These are phyloP conservation scores for Xanthoceras sorbifolium DNA, from an alignment of 345 rosid species.

Conservation along the genomic window DNA sequence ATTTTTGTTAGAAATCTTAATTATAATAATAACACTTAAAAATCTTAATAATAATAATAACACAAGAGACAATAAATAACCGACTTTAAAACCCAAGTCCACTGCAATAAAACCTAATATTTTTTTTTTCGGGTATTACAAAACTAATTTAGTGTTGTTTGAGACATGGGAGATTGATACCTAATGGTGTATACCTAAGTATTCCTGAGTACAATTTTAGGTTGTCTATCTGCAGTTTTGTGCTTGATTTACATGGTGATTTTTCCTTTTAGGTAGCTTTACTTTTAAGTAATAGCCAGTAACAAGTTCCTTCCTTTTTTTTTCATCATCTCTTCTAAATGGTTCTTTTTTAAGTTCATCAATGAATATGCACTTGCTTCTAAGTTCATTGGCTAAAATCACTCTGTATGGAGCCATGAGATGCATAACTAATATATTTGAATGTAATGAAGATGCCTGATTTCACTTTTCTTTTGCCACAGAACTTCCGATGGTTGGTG, in stretches of 20 bases:
- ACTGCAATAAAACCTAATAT: no score
- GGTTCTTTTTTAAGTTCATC: neutral
- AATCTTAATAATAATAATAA: no score
- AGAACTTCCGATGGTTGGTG: conserved; percentile 52
- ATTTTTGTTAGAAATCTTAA: no score
- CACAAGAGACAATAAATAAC: no score
- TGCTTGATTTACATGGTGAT: neutral
- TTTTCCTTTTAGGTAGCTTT: neutral
- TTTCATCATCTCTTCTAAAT: neutral
- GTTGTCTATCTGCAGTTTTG: neutral
- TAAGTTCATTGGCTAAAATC: neutral
- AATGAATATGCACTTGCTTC: neutral
- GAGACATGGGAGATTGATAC: neutral
- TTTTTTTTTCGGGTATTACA: no score
- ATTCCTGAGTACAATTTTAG: neutral
- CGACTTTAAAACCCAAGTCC: no score
- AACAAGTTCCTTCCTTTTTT: neutral
- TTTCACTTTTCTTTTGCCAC: conserved; percentile 2
- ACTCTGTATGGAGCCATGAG: conserved; percentile 3
- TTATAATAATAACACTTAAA: no score
- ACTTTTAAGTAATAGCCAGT: neutral
- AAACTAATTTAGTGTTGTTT: neutral
- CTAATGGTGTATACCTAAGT: neutral
- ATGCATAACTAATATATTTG: neutral
- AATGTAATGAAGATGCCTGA: neutral